Conservation (phyloP, 2,329 filamentous ascomycete species). For the Fusarium sp. region DNA sequence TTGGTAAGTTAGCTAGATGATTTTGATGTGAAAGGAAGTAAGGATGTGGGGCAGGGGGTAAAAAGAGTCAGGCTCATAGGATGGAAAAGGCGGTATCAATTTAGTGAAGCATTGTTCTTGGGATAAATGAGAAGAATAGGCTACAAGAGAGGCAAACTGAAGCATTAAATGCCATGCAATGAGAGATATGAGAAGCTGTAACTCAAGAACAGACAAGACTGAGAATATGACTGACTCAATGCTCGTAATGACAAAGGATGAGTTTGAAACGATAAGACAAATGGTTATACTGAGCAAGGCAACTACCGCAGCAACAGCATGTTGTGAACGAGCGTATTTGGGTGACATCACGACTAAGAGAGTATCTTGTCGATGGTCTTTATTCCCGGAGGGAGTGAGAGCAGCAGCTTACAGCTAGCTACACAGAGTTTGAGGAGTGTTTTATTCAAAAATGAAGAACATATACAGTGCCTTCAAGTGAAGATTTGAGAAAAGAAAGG, state of each 20-base stretch:
- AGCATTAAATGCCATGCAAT: not conserved
- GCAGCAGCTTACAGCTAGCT: not conserved
- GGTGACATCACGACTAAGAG: conserved; percentile 27
- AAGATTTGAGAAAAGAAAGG: not conserved
- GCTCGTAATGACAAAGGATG: not conserved
- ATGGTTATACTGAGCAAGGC: conserved; percentile 38
- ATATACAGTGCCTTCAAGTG: not conserved
- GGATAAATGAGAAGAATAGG: not conserved
- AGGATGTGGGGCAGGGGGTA: conserved; percentile 1
- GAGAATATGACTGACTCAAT: conserved; percentile 28
- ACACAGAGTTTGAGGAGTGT: conserved; percentile 2
- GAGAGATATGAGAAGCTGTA: not conserved
- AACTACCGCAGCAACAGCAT: conserved; percentile 36
- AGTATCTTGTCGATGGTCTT: conserved; percentile 3
- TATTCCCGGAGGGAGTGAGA: conserved; percentile 7
- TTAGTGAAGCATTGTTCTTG: not conserved
- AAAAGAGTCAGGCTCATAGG: not conserved
- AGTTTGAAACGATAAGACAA: conserved; percentile 16
- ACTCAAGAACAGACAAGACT: conserved; percentile 3
- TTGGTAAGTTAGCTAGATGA: conserved; percentile 27
- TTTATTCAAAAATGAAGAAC: not conserved
- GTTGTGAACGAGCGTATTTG: conserved; percentile 12
- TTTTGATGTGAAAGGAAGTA: not conserved
- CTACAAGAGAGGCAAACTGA: not conserved
- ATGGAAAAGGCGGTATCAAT: too few species aligned